Percentiles rank a stretch among this genome's conserved stretches.
These are phyloP conservation scores for Somion occarium DNA, from an alignment of 1,284 basidiomycete species.

Conservation along the genomic window DNA sequence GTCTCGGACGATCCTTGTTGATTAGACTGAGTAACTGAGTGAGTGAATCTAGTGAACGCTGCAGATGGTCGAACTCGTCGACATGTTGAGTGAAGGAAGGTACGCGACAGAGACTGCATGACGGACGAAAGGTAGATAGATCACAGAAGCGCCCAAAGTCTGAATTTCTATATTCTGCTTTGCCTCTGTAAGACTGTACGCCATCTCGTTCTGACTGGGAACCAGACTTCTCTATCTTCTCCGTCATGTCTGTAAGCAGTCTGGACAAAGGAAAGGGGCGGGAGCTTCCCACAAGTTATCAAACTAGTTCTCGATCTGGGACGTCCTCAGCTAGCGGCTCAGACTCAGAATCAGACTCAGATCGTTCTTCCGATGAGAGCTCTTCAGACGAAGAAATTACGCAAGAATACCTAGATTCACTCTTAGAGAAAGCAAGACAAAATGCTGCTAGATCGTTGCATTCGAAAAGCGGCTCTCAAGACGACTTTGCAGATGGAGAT, in stretches of 20 bases:
- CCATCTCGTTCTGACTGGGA: no score
- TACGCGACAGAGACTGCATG: slow-evolving; percentile 17
- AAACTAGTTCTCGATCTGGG: background rate
- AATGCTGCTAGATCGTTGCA: slow-evolving; percentile 30
- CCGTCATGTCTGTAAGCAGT: background rate
- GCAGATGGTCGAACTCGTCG: slow-evolving; percentile 4
- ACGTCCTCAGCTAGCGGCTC: slow-evolving; percentile 27
- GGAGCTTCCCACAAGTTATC: background rate
- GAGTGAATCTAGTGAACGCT: background rate
- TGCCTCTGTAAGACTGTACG: no score
- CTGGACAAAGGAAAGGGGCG: background rate
- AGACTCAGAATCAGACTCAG: slow-evolving; percentile 27
- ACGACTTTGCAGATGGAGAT: slow-evolving; percentile 22
- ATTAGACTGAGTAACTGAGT: background rate
- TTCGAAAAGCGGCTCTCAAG: slow-evolving; percentile 13
- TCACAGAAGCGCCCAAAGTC: background rate
- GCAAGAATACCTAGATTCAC: slow-evolving; percentile 56
- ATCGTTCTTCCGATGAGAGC: slow-evolving; percentile 26
- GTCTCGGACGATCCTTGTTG: background rate
- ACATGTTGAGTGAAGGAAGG: slow-evolving; percentile 8
- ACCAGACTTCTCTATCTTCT: no score
- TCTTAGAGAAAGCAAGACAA: slow-evolving; percentile 56
- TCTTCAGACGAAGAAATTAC: slow-evolving; percentile 37
- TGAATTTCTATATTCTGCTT: no score
- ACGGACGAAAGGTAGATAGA: background rate